Conservation (phyloP, 805 yeast species). For the Starmera pachycereana region DNA sequence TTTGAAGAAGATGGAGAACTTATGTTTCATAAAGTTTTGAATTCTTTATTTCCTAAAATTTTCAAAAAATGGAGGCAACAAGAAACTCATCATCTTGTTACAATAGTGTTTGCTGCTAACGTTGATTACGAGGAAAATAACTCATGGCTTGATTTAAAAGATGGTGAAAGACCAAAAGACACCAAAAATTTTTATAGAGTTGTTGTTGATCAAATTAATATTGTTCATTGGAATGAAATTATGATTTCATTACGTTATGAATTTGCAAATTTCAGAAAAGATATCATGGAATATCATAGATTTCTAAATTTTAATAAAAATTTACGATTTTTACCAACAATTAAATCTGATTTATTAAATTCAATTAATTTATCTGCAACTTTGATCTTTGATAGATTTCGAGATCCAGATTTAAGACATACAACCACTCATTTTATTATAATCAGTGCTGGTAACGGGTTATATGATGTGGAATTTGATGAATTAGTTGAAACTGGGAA, state of each 20-base stretch:
- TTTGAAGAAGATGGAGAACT: conserved; percentile 96
- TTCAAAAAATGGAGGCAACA: conserved; percentile 80
- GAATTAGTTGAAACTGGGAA: conserved; percentile 65
- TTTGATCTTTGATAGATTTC: conserved; percentile 63
- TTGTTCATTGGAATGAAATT: conserved; percentile 81
- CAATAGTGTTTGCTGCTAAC: conserved; percentile 78
- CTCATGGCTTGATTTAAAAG: conserved; percentile 47
- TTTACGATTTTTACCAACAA: conserved; percentile 60
- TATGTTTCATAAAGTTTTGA: conserved; percentile 83
- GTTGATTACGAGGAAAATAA: conserved; percentile 40
- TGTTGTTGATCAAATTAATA: conserved; percentile 90
- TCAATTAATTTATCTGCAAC: conserved; percentile 80
- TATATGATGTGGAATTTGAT: conserved; percentile 83
- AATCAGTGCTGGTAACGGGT: conserved; percentile 87
- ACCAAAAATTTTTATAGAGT: conserved; percentile 80
- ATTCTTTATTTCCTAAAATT: conserved; percentile 83
- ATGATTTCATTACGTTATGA: conserved; percentile 82
- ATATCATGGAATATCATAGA: conserved; percentile 41
- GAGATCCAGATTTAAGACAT: conserved; percentile 79
- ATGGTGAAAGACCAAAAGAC: conserved; percentile 62
- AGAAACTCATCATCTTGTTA: conserved; percentile 83
- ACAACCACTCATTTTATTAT: conserved; percentile 86
- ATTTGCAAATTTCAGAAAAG: conserved; percentile 72
- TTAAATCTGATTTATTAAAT: conserved; percentile 83
- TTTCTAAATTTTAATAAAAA: conserved; percentile 27